Conservation (phyloP, 768 basidiomycete species). For the Lanmaoa rubissima region DNA sequence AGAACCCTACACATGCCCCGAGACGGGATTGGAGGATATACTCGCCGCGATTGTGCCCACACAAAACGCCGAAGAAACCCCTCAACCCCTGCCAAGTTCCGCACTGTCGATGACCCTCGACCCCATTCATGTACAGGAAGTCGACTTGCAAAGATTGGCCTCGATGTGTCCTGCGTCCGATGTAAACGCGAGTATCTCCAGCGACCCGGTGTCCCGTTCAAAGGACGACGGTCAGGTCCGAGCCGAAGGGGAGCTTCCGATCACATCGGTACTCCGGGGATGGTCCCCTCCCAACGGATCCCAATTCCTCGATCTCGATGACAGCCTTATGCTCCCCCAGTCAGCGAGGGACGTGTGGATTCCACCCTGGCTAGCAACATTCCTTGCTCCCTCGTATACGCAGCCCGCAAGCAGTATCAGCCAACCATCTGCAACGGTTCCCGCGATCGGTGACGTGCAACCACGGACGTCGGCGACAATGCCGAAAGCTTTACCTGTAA, state of each 20-base stretch:
- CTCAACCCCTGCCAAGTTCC: neutral
- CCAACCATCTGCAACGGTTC: neutral
- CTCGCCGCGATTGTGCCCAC: constrained; percentile 10
- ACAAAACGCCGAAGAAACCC: constrained; percentile 3
- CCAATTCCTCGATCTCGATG: constrained; percentile 25
- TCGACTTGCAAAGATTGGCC: neutral
- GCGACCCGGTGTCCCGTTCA: neutral
- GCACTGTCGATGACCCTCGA: neutral
- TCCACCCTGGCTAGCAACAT: constrained; percentile 8
- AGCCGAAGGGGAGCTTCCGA: neutral
- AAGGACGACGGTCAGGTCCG: constrained; percentile 2
- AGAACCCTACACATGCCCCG: constrained; percentile 4
- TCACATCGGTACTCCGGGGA: constrained; percentile 17
- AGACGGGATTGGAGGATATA: constrained; percentile 20
- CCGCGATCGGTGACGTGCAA: neutral
- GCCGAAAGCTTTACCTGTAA: neutral
- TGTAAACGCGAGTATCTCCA: neutral
- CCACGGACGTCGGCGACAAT: neutral
- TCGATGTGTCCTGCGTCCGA: neutral
- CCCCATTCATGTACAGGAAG: neutral
- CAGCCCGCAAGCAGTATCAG: neutral
- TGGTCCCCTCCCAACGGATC: constrained; percentile 29
- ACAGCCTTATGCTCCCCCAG: constrained; percentile 12
- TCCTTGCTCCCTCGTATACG: neutral
- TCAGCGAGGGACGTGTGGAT: neutral